Evolutionary conservation across 2,329 filamentous ascomycete species (phyloP), one percentile per base, ranked within the genome.

Genomic region (Paracamarosporium sp.): DNA sequence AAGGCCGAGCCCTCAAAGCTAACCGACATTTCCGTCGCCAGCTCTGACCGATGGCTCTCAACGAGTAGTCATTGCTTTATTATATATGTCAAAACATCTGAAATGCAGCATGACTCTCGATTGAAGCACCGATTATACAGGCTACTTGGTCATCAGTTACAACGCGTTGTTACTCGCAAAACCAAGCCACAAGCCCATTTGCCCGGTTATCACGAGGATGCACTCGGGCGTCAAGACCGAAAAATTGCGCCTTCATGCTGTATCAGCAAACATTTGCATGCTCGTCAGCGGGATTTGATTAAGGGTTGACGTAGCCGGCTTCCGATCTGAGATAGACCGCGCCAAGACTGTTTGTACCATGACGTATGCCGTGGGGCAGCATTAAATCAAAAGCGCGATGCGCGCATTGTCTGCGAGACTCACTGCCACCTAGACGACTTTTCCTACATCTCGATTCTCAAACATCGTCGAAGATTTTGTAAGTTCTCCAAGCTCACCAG

Each of bases 331-430:
- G 44, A 28, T 47, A 17, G 44, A 28, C n/a, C n/a, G 20, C n/a
- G 61, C 59, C 57, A 62, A 62, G 60, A 43, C 20, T 48, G 52
- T 53, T 56, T 54, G 46, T 36, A 48, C 24, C 58, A 65, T 70
- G 68, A 70, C 66, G 68, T 70, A 62, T 59, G 59, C 41, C 54
- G 65, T 66, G 68, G 65, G 67, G 64, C 68, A 61, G 52, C 36
- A 33, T 22, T 55, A 36, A 55, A 63, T 61, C 46, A 57, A 64
- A 62, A 60, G 56, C 59, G 57, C 53, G 57, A 47, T 50, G 56
- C 36, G 28, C 47, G 43, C 57, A 36, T 45, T 24, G 12, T 35
- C 27, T 35, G 24, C 27, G 28, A 50, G 33, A 17, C 54, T 45
- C 50, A 58, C 44, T 38, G 30, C 50, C 50, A 45, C 40, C 30